phyloP scores from a whole-genome alignment of 2,329 filamentous ascomycete species.

The Alternaria gaisen region DNA sequence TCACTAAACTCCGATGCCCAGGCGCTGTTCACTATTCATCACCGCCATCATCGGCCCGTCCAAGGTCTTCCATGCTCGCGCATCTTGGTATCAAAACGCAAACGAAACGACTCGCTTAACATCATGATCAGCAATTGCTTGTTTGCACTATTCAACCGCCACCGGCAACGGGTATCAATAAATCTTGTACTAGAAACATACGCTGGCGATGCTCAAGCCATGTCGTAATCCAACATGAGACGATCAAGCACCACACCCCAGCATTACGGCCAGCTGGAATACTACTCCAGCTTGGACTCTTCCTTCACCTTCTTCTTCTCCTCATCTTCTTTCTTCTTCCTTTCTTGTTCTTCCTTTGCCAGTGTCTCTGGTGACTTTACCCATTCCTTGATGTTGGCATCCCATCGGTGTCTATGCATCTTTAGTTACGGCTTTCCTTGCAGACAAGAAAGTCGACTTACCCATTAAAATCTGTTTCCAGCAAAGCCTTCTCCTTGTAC shows the following conservation, averaged over 20 bases:
- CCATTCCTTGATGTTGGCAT: slow-evolving; percentile 67
- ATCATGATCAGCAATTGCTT: background rate
- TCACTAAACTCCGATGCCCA: slow-evolving; percentile 21
- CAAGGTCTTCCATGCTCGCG: background rate
- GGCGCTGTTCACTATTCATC: background rate
- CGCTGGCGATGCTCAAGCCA: slow-evolving; percentile 6
- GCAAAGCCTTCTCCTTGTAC: slow-evolving; percentile 70
- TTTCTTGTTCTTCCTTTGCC: slow-evolving; percentile 22
- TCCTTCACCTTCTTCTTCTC: slow-evolving; percentile 16
- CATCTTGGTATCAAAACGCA: background rate
- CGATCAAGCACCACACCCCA: background rate
- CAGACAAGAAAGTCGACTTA: slow-evolving; percentile 41
- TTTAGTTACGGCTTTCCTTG: slow-evolving; percentile 9
- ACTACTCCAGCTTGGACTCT: slow-evolving; percentile 29
- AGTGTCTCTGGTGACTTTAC: slow-evolving; percentile 52
- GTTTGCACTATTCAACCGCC: background rate
- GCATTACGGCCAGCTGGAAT: slow-evolving; percentile 29
- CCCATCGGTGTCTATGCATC: slow-evolving; percentile 66
- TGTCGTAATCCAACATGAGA: slow-evolving; percentile 7
- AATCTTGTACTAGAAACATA: slow-evolving; percentile 9
- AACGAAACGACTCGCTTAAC: background rate
- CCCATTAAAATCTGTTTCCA: slow-evolving; percentile 69
- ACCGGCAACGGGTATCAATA: slow-evolving; percentile 34
- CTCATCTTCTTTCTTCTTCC: slow-evolving; percentile 13
- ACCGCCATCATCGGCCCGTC: background rate